phyloP scores from a whole-genome alignment of 176 grass and related monocot genomes.

The Metroxylon sagu region DNA sequence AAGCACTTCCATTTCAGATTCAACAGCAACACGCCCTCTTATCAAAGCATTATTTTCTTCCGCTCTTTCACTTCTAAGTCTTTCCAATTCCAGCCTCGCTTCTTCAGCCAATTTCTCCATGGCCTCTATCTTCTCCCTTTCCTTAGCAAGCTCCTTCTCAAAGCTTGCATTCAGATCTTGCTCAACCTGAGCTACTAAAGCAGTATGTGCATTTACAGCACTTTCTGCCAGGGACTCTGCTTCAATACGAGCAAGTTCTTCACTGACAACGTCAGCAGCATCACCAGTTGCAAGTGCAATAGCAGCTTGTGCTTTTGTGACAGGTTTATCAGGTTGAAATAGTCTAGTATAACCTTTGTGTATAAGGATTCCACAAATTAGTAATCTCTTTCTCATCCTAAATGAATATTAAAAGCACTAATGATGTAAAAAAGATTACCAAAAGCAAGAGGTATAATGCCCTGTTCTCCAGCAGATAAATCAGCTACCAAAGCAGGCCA shows the following conservation, averaged over 20 bases:
- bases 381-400: neutral
- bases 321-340: conserved; percentile 89
- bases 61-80: conserved; percentile 58
- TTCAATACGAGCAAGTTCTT: conserved; percentile 85
- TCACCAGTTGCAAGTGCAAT: conserved; percentile 82
- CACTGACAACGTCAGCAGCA: conserved; percentile 59
- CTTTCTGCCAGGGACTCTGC: conserved; percentile 87
- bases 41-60: conserved; percentile 67
- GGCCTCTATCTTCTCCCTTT: conserved; percentile 64
- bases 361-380: neutral
- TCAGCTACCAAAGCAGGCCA: conserved; percentile 86
- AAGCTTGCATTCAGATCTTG: conserved; percentile 74
- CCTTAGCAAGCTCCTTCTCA: conserved; percentile 59
- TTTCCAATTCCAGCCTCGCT: conserved; percentile 57
- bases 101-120: conserved; percentile 74
- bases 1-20: conserved; percentile 88
- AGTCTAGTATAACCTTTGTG: conserved; percentile 80
- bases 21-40: conserved; percentile 59
- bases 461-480: conserved; percentile 68
- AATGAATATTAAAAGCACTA: conserved; percentile 5
- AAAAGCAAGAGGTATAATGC: conserved; percentile 90
- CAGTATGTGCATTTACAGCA: conserved; percentile 79
- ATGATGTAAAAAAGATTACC: conserved; percentile 41
- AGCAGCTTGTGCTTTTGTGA: conserved; percentile 89
- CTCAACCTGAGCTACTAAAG: conserved; percentile 76